Percentiles rank a stretch among this genome's conserved stretches.
Conservation (phyloP, 345 rosid genomes). For the Ceriops tagal region DNA sequence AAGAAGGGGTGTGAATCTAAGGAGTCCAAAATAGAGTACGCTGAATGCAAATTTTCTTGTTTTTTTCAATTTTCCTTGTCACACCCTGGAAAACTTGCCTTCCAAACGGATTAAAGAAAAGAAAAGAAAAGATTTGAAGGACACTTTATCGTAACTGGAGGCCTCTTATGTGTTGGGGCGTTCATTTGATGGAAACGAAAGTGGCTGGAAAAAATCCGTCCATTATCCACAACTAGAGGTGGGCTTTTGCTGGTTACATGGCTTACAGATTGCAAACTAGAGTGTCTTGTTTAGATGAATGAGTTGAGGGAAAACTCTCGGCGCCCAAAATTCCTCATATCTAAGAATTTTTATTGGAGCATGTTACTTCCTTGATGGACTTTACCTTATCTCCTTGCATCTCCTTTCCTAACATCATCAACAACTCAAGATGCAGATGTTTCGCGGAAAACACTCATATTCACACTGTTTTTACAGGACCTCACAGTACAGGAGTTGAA, state of each 20-base stretch:
- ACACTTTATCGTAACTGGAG: no score
- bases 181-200: no score
- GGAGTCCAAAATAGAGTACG: no score
- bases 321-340: not conserved
- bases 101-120: no score
- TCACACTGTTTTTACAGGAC: constrained; percentile 17
- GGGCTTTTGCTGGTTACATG: constrained; percentile 17
- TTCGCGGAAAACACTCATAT: constrained; percentile 15
- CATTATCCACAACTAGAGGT: constrained; percentile 36
- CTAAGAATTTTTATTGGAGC: not conserved
- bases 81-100: no score
- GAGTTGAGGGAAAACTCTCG: no score
- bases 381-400: constrained; percentile 29
- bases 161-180: no score
- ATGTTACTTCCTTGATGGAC: constrained; percentile 52
- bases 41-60: not conserved
- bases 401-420: constrained; percentile 26
- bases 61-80: no score
- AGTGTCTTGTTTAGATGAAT: no score
- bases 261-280: not conserved
- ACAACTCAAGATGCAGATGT: constrained; percentile 32
- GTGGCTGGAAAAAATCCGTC: not conserved
- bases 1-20: no score
- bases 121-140: no score
- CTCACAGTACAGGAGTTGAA: constrained; percentile 20